Conservation (phyloP, 495 filamentous ascomycete genomes). For the Penicillium diatomitis region DNA sequence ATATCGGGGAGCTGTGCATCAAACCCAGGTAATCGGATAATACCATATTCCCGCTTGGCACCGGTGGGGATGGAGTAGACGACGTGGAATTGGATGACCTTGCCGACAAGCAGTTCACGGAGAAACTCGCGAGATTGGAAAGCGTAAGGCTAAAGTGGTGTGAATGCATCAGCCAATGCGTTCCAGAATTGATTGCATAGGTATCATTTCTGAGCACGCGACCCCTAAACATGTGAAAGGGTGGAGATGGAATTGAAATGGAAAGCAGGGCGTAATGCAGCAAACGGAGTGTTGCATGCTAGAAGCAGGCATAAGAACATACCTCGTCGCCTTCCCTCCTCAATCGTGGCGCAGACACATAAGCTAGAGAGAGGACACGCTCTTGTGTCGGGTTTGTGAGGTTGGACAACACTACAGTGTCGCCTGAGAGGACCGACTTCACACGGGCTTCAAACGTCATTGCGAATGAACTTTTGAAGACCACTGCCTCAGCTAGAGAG, state of each 20-base stretch:
- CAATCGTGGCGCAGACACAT: conserved; percentile 78
- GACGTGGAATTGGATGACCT: conserved; percentile 72
- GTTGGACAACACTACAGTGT: conserved; percentile 74
- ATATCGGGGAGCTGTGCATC: conserved; percentile 71
- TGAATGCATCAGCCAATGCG: too few relatives aligned
- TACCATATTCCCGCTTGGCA: conserved; percentile 77
- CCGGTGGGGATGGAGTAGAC: conserved; percentile 76
- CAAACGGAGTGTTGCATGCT: conserved; percentile 1
- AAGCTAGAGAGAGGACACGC: conserved; percentile 79
- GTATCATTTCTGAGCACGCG: background rate
- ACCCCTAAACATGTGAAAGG: background rate
- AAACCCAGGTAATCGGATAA: conserved; percentile 57
- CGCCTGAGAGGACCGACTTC: conserved; percentile 88
- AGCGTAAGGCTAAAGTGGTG: conserved; percentile 52
- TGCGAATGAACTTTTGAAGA: conserved; percentile 10
- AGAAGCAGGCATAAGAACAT: conserved; percentile 12
- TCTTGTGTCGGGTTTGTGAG: conserved; percentile 67
- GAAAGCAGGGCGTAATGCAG: background rate
- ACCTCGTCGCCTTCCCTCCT: conserved; percentile 86
- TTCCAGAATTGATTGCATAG: too few relatives aligned
- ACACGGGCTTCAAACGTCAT: conserved; percentile 65
- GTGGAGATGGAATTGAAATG: background rate
- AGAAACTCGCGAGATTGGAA: conserved; percentile 93
- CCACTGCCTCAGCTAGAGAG: conserved; percentile 11
- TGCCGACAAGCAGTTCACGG: conserved; percentile 73